Conservation (phyloP, 2,329 filamentous ascomycete genomes). For the Venturia aucupariae region DNA sequence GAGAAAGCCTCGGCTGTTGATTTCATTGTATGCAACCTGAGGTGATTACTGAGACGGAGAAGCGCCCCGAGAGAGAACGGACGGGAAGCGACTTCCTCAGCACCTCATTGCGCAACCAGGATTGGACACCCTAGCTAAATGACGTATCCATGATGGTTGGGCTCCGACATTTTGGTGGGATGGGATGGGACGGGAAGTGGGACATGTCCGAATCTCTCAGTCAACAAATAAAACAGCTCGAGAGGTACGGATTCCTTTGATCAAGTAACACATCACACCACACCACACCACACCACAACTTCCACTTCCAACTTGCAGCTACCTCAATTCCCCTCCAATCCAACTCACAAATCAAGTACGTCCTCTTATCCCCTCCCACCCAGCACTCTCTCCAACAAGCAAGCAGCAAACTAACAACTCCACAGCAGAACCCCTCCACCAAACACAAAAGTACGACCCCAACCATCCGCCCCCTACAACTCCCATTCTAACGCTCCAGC, state of each 20-base stretch:
- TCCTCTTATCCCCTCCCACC: background rate
- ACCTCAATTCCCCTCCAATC: too few species aligned
- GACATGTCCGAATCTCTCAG: background rate
- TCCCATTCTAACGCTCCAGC: constrained; percentile 14
- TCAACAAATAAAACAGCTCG: background rate
- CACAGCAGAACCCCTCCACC: background rate
- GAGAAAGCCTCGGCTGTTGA: too few species aligned
- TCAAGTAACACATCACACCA: background rate
- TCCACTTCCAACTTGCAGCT: background rate
- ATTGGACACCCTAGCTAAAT: background rate
- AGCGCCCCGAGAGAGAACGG: background rate
- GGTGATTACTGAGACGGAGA: background rate
- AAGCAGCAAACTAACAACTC: background rate
- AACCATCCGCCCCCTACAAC: background rate
- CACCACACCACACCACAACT: too few species aligned
- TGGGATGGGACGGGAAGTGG: background rate
- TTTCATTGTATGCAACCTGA: background rate
- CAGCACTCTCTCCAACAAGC: background rate
- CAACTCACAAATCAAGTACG: background rate
- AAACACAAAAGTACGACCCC: constrained; percentile 6
- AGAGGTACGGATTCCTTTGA: background rate
- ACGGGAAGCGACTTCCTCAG: too few species aligned
- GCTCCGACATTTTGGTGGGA: background rate
- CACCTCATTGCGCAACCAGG: background rate
- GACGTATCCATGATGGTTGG: background rate